A percentile compares a stretch with the other conserved stretches of the same genome.
Evolutionary conservation across 306 rosid species (phyloP).

Genomic region (Cicer chorassanicum): DNA sequence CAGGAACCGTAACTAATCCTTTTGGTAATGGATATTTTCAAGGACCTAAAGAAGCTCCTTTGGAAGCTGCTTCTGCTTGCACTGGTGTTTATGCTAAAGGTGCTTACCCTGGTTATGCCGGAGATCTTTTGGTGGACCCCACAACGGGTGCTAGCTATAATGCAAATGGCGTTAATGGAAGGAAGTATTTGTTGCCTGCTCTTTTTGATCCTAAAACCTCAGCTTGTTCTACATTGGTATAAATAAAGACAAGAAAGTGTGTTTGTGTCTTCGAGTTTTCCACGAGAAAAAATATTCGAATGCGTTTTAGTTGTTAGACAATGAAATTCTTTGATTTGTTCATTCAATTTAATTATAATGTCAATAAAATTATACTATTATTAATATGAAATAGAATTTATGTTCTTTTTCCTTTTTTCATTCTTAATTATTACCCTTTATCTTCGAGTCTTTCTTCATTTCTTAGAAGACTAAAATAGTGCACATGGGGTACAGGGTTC

Average conservation of each 20-base stretch:
- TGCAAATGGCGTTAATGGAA: slow-evolving; percentile 58
- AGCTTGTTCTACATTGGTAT: slow-evolving; percentile 61
- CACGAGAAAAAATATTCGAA: neutral
- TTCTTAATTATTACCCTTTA: too few relatives aligned
- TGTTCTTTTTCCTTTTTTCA: too few relatives aligned
- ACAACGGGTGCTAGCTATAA: slow-evolving; percentile 72
- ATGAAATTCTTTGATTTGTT: too few relatives aligned
- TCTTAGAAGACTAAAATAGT: too few relatives aligned
- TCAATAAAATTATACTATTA: too few relatives aligned
- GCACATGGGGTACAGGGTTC: too few relatives aligned
- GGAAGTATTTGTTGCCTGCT: slow-evolving; percentile 70
- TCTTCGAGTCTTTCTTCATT: too few relatives aligned
- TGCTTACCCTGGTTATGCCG: slow-evolving; percentile 77
- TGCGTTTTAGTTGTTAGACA: slow-evolving; percentile 6
- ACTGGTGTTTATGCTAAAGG: slow-evolving; percentile 69
- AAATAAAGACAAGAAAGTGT: neutral
- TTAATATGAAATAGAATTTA: too few relatives aligned
- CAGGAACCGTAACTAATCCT: slow-evolving; percentile 70
- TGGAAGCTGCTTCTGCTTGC: slow-evolving; percentile 78
- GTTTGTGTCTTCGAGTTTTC: neutral
- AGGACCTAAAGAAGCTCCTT: slow-evolving; percentile 73
- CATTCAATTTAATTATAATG: too few relatives aligned
- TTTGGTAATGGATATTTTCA: slow-evolving; percentile 74
- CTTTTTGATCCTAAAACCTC: slow-evolving; percentile 63
- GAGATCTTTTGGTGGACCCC: slow-evolving; percentile 58